Percentiles rank a stretch among this genome's conserved stretches.
phyloP scores from a whole-genome alignment of 1,284 basidiomycete genomes.

The Athelia sp. region DNA sequence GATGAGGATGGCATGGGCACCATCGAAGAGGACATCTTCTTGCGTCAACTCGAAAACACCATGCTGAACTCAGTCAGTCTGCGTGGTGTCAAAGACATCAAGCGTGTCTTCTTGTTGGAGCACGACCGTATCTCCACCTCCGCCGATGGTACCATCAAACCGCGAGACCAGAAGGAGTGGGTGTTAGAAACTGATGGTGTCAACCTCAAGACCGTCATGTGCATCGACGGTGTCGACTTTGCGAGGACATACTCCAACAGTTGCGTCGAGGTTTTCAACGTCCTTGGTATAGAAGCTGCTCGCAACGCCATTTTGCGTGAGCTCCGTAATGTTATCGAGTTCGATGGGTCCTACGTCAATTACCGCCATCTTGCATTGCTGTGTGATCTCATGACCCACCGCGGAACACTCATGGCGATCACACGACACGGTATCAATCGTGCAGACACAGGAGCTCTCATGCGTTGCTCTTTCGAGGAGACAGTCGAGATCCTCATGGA shows the following conservation, averaged over 20 bases:
- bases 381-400: conserved; percentile 98
- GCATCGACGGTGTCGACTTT: conserved; percentile 93
- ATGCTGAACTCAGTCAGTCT: conserved; percentile 96
- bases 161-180: conserved; percentile 80
- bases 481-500: conserved; percentile 99
- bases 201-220: conserved; percentile 92
- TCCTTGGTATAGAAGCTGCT: conserved; percentile 98
- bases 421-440: conserved; percentile 99
- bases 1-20: conserved; percentile 76
- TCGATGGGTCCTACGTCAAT: conserved; percentile 99
- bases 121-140: conserved; percentile 78
- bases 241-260: conserved; percentile 94
- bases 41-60: conserved; percentile 93
- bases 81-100: conserved; percentile 89
- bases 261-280: conserved; percentile 93
- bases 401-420: conserved; percentile 95
- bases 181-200: conserved; percentile 96
- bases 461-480: conserved; percentile 99
- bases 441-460: conserved; percentile 93
- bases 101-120: conserved; percentile 90
- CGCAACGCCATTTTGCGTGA: conserved; percentile 93
- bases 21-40: conserved; percentile 94
- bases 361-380: conserved; percentile 95
- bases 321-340: conserved; percentile 92
- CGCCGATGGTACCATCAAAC: conserved; percentile 59